A percentile compares a stretch with the other conserved stretches of the same genome.
phyloP scores from a whole-genome alignment of 495 filamentous ascomycete genomes.

The Aspergillus nanangensis region DNA sequence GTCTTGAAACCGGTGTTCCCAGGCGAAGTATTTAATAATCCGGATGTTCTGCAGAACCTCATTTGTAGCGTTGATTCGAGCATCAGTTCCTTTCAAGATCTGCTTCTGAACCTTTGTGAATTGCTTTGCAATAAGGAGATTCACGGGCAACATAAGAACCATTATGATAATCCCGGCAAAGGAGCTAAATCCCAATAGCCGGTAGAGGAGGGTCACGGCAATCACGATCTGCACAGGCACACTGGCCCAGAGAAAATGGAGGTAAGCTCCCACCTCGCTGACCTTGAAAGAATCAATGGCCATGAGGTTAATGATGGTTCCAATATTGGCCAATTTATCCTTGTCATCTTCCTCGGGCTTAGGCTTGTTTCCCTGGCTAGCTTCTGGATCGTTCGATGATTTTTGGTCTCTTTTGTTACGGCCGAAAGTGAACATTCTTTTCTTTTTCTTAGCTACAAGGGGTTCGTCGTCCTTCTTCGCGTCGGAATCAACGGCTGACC shows the following conservation, averaged over 20 bases:
- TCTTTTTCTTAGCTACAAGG: constrained; percentile 39
- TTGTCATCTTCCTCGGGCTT: constrained; percentile 35
- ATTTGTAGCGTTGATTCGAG: constrained; percentile 93
- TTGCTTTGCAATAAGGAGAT: constrained; percentile 75
- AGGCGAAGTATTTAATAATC: constrained; percentile 99
- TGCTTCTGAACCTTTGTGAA: constrained; percentile 82
- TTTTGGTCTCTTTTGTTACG: constrained; percentile 53
- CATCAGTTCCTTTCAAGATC: constrained; percentile 93
- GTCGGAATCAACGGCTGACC: constrained; percentile 59
- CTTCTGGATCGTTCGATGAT: constrained; percentile 26
- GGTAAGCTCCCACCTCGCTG: constrained; percentile 83
- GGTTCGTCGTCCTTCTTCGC: constrained; percentile 37
- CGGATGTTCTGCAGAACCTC: constrained; percentile 96
- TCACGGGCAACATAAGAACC: constrained; percentile 82
- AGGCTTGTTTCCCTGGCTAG: constrained; percentile 29
- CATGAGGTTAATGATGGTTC: constrained; percentile 99
- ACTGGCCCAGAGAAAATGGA: constrained; percentile 84
- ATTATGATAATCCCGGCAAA: constrained; percentile 94
- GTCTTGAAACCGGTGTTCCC: constrained; percentile 87
- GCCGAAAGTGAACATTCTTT: constrained; percentile 50
- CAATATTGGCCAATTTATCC: constrained; percentile 79
- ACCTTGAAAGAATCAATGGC: constrained; percentile 99
- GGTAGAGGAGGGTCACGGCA: constrained; percentile 72
- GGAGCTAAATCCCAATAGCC: constrained; percentile 86
- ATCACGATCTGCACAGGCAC: constrained; percentile 80